Percentiles rank a stretch among this genome's conserved stretches.
phyloP scores from a whole-genome alignment of 176 grass and related monocot species.

The Rhynchospora breviuscula region DNA sequence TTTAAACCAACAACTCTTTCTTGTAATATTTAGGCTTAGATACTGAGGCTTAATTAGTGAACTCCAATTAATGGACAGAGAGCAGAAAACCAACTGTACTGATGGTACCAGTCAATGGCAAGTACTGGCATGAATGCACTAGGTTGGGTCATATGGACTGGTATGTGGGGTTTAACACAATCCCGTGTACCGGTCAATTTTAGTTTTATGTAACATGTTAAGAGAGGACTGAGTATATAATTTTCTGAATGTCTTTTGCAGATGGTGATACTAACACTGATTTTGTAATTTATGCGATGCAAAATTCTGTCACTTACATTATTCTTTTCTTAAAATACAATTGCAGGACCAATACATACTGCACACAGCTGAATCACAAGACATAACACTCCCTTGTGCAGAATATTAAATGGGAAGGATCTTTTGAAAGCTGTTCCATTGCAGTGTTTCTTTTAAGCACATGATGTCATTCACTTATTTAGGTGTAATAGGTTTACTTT shows the following conservation, averaged over 20 bases:
- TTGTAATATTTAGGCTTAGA: background rate
- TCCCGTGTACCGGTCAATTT: background rate
- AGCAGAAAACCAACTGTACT: background rate
- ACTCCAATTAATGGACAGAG: background rate
- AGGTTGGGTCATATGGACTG: background rate
- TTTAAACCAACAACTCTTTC: background rate
- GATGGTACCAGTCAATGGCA: background rate
- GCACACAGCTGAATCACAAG: slow-evolving; percentile 76
- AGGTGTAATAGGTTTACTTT: no score
- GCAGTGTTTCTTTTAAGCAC: no score
- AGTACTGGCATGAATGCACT: background rate
- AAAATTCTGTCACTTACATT: background rate
- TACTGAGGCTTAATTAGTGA: background rate
- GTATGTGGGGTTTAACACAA: background rate
- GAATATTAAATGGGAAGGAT: no score
- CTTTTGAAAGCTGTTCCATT: no score
- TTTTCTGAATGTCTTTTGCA: background rate
- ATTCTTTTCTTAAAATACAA: background rate
- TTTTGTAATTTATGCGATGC: background rate
- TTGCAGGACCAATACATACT: slow-evolving; percentile 92
- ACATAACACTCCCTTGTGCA: slow-evolving; percentile 46
- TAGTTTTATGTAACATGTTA: background rate
- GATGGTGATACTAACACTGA: background rate
- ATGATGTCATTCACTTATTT: no score
- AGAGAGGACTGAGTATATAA: background rate